phyloP scores from a whole-genome alignment of 2,329 filamentous ascomycete genomes.

The Penicillium sclerotigenum region DNA sequence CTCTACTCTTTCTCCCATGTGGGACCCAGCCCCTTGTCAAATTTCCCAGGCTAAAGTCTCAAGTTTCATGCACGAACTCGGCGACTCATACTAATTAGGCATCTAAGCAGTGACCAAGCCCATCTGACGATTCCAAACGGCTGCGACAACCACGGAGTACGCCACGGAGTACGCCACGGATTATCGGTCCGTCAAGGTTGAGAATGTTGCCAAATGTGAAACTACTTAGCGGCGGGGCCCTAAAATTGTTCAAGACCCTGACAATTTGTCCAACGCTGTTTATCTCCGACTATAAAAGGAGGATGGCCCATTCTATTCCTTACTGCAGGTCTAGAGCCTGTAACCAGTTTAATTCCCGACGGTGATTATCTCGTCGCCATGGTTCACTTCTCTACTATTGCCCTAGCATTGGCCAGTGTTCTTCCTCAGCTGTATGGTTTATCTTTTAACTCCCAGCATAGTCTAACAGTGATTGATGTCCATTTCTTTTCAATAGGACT shows the following conservation, averaged over 20 bases:
- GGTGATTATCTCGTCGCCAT: constrained; percentile 10
- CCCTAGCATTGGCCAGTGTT: constrained; percentile 21
- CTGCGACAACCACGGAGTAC: constrained; percentile 21
- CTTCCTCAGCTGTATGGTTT: constrained; percentile 23
- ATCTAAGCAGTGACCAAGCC: neutral
- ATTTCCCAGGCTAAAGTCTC: neutral
- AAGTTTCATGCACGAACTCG: neutral
- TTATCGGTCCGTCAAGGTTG: constrained; percentile 9
- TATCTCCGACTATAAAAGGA: constrained; percentile 5
- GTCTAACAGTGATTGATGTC: neutral
- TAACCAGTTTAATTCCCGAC: neutral
- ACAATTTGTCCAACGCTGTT: neutral
- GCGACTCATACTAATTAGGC: neutral
- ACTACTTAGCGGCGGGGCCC: neutral
- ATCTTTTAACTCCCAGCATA: neutral
- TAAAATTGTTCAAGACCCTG: neutral
- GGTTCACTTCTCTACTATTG: constrained; percentile 18
- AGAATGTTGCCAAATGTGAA: neutral
- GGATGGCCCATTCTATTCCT: neutral
- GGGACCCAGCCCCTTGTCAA: neutral
- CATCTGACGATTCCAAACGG: neutral
- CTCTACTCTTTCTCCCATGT: neutral
- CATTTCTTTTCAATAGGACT: constrained; percentile 8
- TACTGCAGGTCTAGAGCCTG: neutral
- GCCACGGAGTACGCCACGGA: constrained; percentile 24